A percentile compares a stretch with the other conserved stretches of the same genome.
These are phyloP conservation scores for Colletotrichum siamense DNA, from an alignment of 2,329 filamentous ascomycete species.

Conservation along the genomic window DNA sequence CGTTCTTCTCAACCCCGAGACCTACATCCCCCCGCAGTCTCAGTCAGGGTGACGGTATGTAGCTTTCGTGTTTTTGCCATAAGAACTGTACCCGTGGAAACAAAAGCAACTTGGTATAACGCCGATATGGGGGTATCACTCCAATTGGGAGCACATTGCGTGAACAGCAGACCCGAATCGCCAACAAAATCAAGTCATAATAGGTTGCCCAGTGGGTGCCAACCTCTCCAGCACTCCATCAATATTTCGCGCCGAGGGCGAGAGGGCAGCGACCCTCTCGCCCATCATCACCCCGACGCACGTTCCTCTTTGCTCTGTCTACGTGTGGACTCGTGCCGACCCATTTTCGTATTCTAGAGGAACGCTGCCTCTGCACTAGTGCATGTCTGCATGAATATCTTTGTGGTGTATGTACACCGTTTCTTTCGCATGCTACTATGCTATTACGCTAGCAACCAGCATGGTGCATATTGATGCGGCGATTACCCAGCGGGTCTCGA, in stretches of 20 bases:
- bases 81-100: neutral
- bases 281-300: neutral
- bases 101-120: neutral
- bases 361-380: neutral
- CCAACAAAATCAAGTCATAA: neutral
- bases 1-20: neutral
- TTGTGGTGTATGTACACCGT: neutral
- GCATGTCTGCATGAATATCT: neutral
- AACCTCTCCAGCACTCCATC: neutral
- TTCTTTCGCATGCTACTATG: neutral
- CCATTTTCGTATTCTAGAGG: neutral
- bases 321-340: neutral
- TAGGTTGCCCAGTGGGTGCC: neutral
- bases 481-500: neutral
- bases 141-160: neutral
- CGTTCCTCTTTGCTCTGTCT: neutral
- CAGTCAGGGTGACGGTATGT: neutral
- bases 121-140: slow-evolving; percentile 10
- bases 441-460: neutral
- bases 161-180: neutral
- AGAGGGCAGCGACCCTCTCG: neutral
- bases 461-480: slow-evolving; percentile 9
- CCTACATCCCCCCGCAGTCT: neutral
- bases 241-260: neutral
- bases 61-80: neutral